Evolutionary conservation across 169 alveolate genomes (phyloP).

Genomic region (Plasmodium gonderi): DNA sequence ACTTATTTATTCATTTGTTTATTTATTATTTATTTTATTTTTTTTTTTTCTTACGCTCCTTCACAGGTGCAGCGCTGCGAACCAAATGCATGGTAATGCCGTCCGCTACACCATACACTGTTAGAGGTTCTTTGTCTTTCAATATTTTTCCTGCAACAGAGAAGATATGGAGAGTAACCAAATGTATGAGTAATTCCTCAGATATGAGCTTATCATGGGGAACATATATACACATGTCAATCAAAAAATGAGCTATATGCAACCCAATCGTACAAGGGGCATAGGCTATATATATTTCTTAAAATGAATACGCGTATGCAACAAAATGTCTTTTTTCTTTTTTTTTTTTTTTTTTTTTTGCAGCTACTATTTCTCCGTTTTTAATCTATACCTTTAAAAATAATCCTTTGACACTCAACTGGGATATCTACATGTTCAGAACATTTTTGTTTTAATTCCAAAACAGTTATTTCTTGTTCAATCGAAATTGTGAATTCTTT

Average conservation of each 20-base stretch:
- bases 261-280: not conserved
- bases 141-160: conserved; percentile 86
- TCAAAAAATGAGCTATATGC: not conserved
- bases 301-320: not conserved
- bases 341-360: not conserved
- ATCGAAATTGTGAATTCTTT: conserved; percentile 80
- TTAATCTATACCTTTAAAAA: conserved; percentile 84
- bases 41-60: conserved; percentile 73
- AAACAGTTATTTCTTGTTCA: conserved; percentile 79
- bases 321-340: not conserved
- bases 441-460: conserved; percentile 84
- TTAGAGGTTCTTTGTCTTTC: conserved; percentile 89
- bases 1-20: not conserved
- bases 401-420: conserved; percentile 85
- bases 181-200: not conserved
- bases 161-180: not conserved
- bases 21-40: not conserved
- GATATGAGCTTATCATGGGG: not conserved
- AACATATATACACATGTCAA: not conserved
- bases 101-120: conserved; percentile 85
- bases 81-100: conserved; percentile 93
- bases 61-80: conserved; percentile 85
- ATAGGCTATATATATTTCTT: not conserved
- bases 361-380: not conserved
- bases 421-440: conserved; percentile 83